These are phyloP conservation scores for Carex arenaria DNA, from an alignment of 202 grass and related monocot genomes.

Conservation along the genomic window DNA sequence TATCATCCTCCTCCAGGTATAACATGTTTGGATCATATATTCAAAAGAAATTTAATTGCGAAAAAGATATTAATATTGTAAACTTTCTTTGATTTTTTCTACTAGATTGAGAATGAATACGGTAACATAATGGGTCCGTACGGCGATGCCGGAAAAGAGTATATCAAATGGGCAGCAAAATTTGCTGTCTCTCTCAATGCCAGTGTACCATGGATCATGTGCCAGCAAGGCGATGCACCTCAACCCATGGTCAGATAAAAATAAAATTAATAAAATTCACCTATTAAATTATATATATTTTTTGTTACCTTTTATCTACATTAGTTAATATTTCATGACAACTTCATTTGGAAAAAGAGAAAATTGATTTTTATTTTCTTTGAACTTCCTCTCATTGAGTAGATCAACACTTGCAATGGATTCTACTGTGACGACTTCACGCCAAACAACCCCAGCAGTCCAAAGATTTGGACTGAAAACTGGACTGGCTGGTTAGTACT, in stretches of 20 bases:
- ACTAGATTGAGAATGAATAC: slow-evolving; percentile 86
- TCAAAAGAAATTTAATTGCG: background rate
- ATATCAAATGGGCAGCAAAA: slow-evolving; percentile 71
- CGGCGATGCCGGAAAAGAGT: slow-evolving; percentile 22
- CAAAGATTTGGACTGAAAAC: slow-evolving; percentile 89
- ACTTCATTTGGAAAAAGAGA: background rate
- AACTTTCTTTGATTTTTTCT: background rate
- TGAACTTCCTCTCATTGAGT: background rate
- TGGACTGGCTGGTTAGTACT: slow-evolving; percentile 64
- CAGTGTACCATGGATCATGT: slow-evolving; percentile 91
- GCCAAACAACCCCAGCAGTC: slow-evolving; percentile 43
- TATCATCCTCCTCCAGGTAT: slow-evolving; percentile 76
- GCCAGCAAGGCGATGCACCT: slow-evolving; percentile 53
- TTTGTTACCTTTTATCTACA: background rate
- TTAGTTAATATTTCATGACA: background rate
- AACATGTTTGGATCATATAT: background rate
- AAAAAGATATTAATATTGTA: background rate
- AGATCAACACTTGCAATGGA: slow-evolving; percentile 86
- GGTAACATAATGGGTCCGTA: slow-evolving; percentile 47
- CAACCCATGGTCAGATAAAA: slow-evolving; percentile 47
- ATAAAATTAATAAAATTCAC: slow-evolving; percentile 5
- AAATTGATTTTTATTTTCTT: background rate
- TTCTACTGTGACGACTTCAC: slow-evolving; percentile 64
- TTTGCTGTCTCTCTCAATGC: slow-evolving; percentile 56
- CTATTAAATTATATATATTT: background rate